Percentiles rank a stretch among this genome's conserved stretches.
phyloP scores from a whole-genome alignment of 305 asterid species.

The Stenogyne calaminthoides region DNA sequence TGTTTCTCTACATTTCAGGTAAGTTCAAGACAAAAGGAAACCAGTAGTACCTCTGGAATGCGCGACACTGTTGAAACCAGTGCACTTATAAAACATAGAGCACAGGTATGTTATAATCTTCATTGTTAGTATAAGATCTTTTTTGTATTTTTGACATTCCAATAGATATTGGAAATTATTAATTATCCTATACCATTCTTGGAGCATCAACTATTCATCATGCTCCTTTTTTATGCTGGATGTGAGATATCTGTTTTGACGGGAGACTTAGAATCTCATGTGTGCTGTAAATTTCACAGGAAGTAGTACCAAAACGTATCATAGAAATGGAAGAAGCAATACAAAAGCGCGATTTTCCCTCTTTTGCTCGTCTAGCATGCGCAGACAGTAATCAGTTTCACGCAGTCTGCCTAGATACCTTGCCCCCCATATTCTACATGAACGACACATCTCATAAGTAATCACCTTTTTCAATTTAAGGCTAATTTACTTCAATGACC shows the following conservation, averaged over 20 bases:
- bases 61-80: constrained; percentile 96
- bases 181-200: constrained; percentile 2
- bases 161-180: constrained; percentile 9
- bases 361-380: constrained; percentile 77
- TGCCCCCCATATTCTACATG: constrained; percentile 96
- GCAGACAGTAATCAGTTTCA: constrained; percentile 97
- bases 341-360: constrained; percentile 69
- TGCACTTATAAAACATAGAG: constrained; percentile 77
- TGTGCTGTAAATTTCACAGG: constrained; percentile 46
- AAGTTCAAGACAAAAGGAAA: constrained; percentile 95
- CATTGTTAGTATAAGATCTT: not conserved
- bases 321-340: constrained; percentile 93
- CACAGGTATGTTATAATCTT: constrained; percentile 56
- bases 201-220: not conserved
- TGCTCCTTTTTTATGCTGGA: constrained; percentile 11
- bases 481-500: not conserved
- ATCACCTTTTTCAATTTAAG: constrained; percentile 12
- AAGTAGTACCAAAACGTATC: constrained; percentile 85
- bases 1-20: constrained; percentile 57
- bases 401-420: constrained; percentile 92
- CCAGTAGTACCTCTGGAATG: constrained; percentile 98
- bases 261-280: constrained; percentile 19
- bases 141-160: constrained; percentile 16
- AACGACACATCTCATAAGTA: constrained; percentile 80
- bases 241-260: constrained; percentile 10